These are phyloP conservation scores for Nigrograna mackinnonii DNA, from an alignment of 2,329 filamentous ascomycete genomes.

Conservation along the genomic window DNA sequence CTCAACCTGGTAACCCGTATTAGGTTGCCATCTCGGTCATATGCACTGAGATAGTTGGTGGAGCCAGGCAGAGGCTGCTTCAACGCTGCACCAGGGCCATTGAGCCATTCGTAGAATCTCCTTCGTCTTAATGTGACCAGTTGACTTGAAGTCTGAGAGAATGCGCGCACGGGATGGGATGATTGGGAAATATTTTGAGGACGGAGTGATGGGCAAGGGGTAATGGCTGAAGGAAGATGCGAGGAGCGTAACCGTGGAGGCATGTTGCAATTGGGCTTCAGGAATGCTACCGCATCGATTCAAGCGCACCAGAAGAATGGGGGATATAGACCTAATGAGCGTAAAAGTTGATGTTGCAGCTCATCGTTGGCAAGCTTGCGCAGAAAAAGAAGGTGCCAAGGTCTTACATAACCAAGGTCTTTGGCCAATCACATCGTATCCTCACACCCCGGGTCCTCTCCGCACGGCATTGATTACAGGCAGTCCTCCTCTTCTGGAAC, in stretches of 20 bases:
- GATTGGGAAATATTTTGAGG: conserved; percentile 26
- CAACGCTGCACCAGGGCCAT: conserved; percentile 55
- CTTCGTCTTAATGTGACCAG: conserved; percentile 54
- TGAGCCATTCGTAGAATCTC: conserved; percentile 63
- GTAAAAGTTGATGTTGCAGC: conserved; percentile 13
- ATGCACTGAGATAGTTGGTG: conserved; percentile 61
- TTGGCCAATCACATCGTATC: background rate
- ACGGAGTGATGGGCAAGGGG: conserved; percentile 20
- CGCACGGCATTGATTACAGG: conserved; percentile 12
- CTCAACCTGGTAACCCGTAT: no score
- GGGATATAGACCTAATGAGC: conserved; percentile 11
- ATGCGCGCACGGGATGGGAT: conserved; percentile 30
- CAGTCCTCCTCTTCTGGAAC: conserved; percentile 14
- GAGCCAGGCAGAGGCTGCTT: conserved; percentile 52
- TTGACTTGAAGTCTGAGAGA: conserved; percentile 40
- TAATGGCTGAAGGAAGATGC: conserved; percentile 24
- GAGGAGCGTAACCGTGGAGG: conserved; percentile 38
- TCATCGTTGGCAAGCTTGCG: conserved; percentile 9
- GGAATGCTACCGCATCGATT: conserved; percentile 32
- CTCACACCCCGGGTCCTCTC: background rate
- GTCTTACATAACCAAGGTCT: conserved; percentile 3
- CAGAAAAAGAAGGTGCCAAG: conserved; percentile 22
- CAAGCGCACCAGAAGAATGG: conserved; percentile 3
- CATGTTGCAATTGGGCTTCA: conserved; percentile 27
- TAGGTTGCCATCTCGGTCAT: conserved; percentile 54